These are phyloP conservation scores for Cruciata laevipes DNA, from an alignment of 257 asterid genomes.

Conservation along the genomic window DNA sequence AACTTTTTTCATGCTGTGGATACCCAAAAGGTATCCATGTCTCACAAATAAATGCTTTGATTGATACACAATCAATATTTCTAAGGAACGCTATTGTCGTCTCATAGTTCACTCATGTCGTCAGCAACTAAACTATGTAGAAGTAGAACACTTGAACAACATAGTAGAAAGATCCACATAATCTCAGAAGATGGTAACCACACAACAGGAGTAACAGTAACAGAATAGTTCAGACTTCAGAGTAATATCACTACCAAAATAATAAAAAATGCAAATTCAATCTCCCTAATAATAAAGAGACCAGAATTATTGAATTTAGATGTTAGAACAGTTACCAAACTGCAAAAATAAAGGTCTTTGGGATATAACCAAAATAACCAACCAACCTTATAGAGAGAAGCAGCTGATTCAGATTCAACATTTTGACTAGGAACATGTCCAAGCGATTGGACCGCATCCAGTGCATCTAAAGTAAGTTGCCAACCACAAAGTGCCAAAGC, in stretches of 20 bases:
- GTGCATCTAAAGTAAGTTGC: slow-evolving; percentile 97
- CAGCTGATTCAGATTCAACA: slow-evolving; percentile 98
- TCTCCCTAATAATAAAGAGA: not conserved
- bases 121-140: not conserved
- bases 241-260: not conserved
- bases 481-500: slow-evolving; percentile 84
- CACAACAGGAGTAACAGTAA: not conserved
- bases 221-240: not conserved
- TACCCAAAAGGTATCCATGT: not conserved
- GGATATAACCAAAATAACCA: not conserved
- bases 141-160: not conserved
- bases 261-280: not conserved
- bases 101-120: not conserved
- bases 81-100: not conserved
- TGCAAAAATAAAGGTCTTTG: not conserved
- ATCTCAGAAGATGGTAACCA: not conserved
- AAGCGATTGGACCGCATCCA: slow-evolving; percentile 78
- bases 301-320: not conserved
- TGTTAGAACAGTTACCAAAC: not conserved
- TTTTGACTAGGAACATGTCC: slow-evolving; percentile 85
- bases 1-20: not conserved
- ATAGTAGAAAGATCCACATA: not conserved
- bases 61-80: not conserved
- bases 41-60: not conserved
- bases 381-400: slow-evolving; percentile 85